Evolutionary conservation across 805 yeast species (phyloP).

Genomic region (Candida arabinofermentans): DNA sequence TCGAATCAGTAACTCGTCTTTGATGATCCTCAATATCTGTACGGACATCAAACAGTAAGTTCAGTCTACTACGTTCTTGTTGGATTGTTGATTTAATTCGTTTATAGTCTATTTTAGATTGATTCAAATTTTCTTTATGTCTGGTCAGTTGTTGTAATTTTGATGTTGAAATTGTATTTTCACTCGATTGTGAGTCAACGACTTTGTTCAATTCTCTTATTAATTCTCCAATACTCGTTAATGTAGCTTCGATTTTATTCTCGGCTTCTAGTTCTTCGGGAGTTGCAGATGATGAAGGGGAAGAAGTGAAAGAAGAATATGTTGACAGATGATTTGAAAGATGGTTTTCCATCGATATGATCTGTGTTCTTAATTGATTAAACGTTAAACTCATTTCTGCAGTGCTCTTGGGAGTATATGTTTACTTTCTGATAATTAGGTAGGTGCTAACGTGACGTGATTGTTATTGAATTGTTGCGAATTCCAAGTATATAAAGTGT

Average conservation of each 20-base stretch:
- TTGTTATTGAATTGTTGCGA: too few relatives aligned
- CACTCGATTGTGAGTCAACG: conserved; percentile 38
- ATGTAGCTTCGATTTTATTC: conserved; percentile 44
- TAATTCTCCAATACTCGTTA: conserved; percentile 50
- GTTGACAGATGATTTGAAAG: conserved; percentile 50
- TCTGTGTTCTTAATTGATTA: conserved; percentile 64
- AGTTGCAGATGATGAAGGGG: conserved; percentile 44
- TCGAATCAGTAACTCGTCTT: conserved; percentile 31
- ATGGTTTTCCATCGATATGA: conserved; percentile 66
- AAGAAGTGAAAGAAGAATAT: conserved; percentile 51
- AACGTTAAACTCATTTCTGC: conserved; percentile 40
- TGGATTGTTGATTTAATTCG: conserved; percentile 40
- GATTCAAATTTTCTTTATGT: conserved; percentile 70
- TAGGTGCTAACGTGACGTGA: too few relatives aligned
- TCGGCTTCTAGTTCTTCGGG: conserved; percentile 47
- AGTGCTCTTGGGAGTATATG: too few relatives aligned
- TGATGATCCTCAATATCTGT: conserved; percentile 73
- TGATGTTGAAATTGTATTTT: conserved; percentile 56
- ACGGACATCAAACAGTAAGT: conserved; percentile 71
- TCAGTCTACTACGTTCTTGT: conserved; percentile 74
- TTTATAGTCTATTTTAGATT: conserved; percentile 60
- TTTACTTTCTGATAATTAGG: too few relatives aligned
- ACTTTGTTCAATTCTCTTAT: conserved; percentile 49
- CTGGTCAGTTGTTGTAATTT: conserved; percentile 79
- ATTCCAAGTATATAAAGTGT: too few relatives aligned